phyloP scores from a whole-genome alignment of 768 basidiomycete species.

The Lactarius deliciosus region DNA sequence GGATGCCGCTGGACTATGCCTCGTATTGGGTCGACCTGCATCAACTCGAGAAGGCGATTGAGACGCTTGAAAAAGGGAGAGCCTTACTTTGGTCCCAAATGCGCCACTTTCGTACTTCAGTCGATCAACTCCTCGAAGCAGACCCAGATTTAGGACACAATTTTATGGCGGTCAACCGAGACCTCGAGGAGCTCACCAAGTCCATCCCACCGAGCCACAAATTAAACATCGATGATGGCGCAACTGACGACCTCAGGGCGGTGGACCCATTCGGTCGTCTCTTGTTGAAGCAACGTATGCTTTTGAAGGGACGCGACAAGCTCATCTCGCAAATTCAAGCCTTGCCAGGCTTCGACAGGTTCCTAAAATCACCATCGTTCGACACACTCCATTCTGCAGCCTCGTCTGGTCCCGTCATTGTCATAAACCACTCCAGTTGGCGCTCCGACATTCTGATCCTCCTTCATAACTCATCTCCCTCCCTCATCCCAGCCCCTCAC shows the following conservation, averaged over 20 bases:
- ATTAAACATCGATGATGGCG: neutral
- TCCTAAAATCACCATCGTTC: neutral
- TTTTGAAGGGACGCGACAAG: neutral
- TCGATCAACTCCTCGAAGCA: neutral
- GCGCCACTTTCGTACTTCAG: neutral
- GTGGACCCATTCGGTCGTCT: neutral
- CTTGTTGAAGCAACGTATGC: neutral
- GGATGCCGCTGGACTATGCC: neutral
- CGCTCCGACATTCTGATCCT: neutral
- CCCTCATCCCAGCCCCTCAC: neutral
- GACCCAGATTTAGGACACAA: neutral
- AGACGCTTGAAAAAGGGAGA: neutral
- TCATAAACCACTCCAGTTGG: neutral
- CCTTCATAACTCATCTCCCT: neutral
- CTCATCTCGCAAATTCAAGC: neutral
- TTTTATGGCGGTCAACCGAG: neutral
- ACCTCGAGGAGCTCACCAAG: neutral
- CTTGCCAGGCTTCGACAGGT: neutral
- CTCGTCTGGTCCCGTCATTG: neutral
- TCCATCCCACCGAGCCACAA: neutral
- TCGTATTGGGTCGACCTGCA: neutral
- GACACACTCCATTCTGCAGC: neutral
- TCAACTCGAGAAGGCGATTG: neutral
- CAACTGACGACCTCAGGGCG: neutral
- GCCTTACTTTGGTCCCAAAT: neutral